phyloP scores from a whole-genome alignment of 176 grass and related monocot species.

The Zoysia pacifica region DNA sequence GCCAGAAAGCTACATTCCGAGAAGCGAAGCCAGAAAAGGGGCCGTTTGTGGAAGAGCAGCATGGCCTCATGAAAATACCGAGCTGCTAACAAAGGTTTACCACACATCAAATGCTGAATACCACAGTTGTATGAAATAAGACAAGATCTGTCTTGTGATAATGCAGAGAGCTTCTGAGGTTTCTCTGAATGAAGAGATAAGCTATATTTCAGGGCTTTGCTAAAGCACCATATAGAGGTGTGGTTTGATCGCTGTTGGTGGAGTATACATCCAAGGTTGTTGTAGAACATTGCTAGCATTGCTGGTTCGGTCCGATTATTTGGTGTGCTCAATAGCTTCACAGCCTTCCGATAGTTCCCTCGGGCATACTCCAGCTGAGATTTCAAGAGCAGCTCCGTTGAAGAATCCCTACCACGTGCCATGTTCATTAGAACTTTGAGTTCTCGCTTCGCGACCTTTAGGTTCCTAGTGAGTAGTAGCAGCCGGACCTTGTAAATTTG shows the following conservation, averaged over 20 bases:
- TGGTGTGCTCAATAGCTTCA: slow-evolving; percentile 80
- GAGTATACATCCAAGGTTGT: slow-evolving; percentile 90
- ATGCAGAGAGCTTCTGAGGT: slow-evolving; percentile 60
- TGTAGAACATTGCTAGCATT: slow-evolving; percentile 77
- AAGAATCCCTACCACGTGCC: slow-evolving; percentile 92
- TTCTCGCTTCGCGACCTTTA: slow-evolving; percentile 91
- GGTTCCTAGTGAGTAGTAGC: slow-evolving; percentile 78
- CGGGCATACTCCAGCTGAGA: slow-evolving; percentile 96
- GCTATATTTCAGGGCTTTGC: slow-evolving; percentile 68
- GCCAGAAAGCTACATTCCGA: slow-evolving; percentile 81
- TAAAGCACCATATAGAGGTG: slow-evolving; percentile 68
- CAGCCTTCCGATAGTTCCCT: slow-evolving; percentile 86
- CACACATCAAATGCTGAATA: slow-evolving; percentile 79
- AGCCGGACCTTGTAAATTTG: slow-evolving; percentile 92
- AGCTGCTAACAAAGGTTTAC: slow-evolving; percentile 73
- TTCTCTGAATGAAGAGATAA: slow-evolving; percentile 66
- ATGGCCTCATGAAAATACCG: slow-evolving; percentile 70
- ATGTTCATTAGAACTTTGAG: slow-evolving; percentile 99
- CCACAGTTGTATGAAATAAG: slow-evolving; percentile 85
- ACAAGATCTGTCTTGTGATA: slow-evolving; percentile 78
- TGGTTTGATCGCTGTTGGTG: slow-evolving; percentile 81
- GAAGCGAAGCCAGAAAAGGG: slow-evolving; percentile 92
- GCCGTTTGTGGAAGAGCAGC: slow-evolving; percentile 56
- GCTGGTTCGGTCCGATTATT: slow-evolving; percentile 81
- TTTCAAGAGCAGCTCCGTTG: slow-evolving; percentile 79